These are phyloP conservation scores for Trichophyton simii DNA, from an alignment of 2,329 filamentous ascomycete species.

Conservation along the genomic window DNA sequence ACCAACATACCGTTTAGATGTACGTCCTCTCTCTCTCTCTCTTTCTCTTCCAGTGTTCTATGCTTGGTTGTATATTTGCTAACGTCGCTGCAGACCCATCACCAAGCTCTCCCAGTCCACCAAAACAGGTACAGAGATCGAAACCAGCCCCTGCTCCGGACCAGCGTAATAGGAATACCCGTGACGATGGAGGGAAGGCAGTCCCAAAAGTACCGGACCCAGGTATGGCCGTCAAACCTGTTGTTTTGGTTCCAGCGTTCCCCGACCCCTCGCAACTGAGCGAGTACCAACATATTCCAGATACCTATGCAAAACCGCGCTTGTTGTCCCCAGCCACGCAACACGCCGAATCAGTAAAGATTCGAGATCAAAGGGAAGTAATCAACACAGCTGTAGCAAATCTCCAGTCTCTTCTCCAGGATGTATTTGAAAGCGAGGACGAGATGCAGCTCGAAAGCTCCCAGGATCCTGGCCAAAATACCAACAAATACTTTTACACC, in stretches of 20 bases:
- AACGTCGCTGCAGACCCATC: conserved; percentile 23
- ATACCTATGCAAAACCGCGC: conserved; percentile 27
- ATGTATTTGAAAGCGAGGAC: conserved; percentile 67
- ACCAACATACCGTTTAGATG: conserved; percentile 34
- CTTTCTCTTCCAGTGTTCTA: neutral
- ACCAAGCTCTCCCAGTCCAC: conserved; percentile 16
- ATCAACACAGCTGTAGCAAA: conserved; percentile 61
- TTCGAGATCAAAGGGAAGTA: conserved; percentile 66
- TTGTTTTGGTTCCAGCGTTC: conserved; percentile 39
- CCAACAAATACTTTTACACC: conserved; percentile 42
- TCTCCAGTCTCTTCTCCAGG: conserved; percentile 55
- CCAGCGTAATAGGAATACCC: conserved; percentile 10
- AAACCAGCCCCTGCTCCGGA: conserved; percentile 12
- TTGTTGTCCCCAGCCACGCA: conserved; percentile 45
- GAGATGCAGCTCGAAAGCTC: conserved; percentile 47
- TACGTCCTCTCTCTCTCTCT: conserved; percentile 11
- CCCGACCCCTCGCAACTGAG: conserved; percentile 28
- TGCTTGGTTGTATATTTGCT: neutral
- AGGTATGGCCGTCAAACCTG: conserved; percentile 21
- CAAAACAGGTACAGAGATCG: conserved; percentile 13
- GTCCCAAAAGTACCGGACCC: neutral
- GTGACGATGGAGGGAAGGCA: neutral
- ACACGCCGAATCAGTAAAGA: conserved; percentile 43
- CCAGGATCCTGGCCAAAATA: conserved; percentile 26
- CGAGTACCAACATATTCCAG: conserved; percentile 30